Percentiles rank a stretch among this genome's conserved stretches.
These are phyloP conservation scores for Termitomyces sp. DNA, from an alignment of 768 basidiomycete genomes.

Conservation along the genomic window DNA sequence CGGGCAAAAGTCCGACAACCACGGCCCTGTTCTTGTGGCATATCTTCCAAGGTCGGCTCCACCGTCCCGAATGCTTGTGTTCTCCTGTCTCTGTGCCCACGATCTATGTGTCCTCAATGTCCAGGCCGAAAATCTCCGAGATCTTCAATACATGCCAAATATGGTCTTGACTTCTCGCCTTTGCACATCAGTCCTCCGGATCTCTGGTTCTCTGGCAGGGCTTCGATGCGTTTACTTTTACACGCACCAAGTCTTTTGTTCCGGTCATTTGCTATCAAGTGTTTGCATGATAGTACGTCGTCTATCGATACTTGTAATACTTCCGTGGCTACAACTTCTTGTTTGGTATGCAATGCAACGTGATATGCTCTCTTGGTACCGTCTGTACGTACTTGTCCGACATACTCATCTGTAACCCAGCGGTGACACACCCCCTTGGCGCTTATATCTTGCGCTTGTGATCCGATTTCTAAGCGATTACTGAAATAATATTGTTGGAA, in stretches of 20 bases:
- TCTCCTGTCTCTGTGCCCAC: background rate
- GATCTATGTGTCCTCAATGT: background rate
- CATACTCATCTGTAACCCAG: background rate
- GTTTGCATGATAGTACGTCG: too few relatives aligned
- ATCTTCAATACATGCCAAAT: too few relatives aligned
- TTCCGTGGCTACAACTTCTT: background rate
- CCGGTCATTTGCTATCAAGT: background rate
- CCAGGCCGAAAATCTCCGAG: too few relatives aligned
- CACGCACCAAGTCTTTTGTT: background rate
- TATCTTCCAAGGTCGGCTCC: background rate
- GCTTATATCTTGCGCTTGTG: background rate
- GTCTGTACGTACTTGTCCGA: background rate
- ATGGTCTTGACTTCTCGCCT: background rate
- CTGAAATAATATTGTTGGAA: background rate
- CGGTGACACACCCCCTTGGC: background rate
- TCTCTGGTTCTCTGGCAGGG: background rate
- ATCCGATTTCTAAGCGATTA: background rate
- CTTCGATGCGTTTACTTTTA: background rate
- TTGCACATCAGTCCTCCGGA: too few relatives aligned
- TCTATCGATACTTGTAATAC: background rate
- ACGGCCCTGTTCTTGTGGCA: background rate
- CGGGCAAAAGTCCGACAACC: background rate
- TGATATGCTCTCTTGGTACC: background rate
- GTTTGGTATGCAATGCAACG: background rate
- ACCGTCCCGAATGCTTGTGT: background rate